A percentile compares a stretch with the other conserved stretches of the same genome.
Evolutionary conservation across 106 monocot species (phyloP).

Genomic region (Dendrobium catenatum): DNA sequence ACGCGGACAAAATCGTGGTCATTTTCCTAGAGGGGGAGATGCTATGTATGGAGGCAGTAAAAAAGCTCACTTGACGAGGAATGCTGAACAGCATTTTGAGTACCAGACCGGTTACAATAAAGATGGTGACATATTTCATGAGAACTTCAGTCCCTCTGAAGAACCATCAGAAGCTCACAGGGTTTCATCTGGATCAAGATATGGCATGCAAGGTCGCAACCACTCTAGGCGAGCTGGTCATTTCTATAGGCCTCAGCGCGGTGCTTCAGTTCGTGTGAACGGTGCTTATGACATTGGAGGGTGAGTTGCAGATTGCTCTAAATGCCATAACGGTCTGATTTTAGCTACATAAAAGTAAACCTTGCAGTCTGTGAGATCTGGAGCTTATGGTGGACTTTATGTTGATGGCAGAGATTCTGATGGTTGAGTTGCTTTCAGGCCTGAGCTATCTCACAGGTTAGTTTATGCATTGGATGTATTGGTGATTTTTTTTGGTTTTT

Average conservation of each 20-base stretch:
- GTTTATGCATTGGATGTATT: constrained; percentile 4
- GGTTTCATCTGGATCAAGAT: neutral
- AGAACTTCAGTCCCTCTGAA: neutral
- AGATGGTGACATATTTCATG: neutral
- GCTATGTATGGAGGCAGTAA: neutral
- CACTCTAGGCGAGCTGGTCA: neutral
- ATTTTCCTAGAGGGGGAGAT: neutral
- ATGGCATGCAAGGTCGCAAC: neutral
- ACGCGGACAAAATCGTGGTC: constrained; percentile 15
- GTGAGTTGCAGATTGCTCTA: neutral
- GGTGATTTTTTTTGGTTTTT: neutral
- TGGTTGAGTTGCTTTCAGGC: neutral
- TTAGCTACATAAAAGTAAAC: neutral
- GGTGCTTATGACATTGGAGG: neutral
- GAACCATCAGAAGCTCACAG: neutral
- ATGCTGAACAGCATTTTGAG: neutral
- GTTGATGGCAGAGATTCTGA: neutral
- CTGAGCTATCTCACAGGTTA: neutral
- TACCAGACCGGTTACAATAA: neutral
- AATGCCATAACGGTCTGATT: neutral
- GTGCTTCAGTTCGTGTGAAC: neutral
- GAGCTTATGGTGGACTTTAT: neutral
- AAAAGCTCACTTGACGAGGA: neutral
- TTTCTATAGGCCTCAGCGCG: neutral
- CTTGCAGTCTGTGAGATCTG: neutral